Evolutionary conservation across 2,329 filamentous ascomycete species (phyloP), one percentile per base, ranked within the genome.

Genomic region (Scorias spongiosa): DNA sequence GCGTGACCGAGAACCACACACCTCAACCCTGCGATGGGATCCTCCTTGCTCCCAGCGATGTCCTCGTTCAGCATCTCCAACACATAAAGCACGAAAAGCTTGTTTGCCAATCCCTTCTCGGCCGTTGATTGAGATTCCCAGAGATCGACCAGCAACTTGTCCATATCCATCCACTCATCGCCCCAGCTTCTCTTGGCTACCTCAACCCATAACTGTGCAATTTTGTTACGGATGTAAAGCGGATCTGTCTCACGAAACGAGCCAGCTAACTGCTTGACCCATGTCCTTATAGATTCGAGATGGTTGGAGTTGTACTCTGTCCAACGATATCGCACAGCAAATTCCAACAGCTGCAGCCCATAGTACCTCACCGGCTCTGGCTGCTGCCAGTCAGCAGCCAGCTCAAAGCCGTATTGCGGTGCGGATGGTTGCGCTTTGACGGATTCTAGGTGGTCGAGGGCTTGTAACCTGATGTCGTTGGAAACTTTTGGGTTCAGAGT

Each of bases 161-260:
- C 93, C 89, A 98, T 94, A 58, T 93, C 80, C 69, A 83, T 79
- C 91, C 93, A 98, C 48, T 91, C 83, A 29, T 77, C 72, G n/a
- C 75, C 85, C 91, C 91, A 98, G 58, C 78, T 84, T 55, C 89
- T 76, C 68, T 96, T 96, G 36, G 88, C 87, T 43, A 94, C 72
- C 63, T 96, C 91, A 7, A 88, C 84, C 91, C 91, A 98, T 48
- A 98, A 67, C 64, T 93, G 83, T 26, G 85, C 86, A 29, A 91
- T 81, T 67, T 98, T 98, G 70, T 93, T 96, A 53, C 89, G 76
- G 51, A 95, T 69, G 60, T 88, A 98, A 29, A 74, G 63, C 2
- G 86, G 84, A 58, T 96, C 89, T 15, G 78, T 73, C 39, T 74
- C 73, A 5, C 76, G 71, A 38, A 93, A 70, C 48, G 74, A 72